Evolutionary conservation across 345 rosid species (phyloP).

Genomic region (Microthlaspi erraticum): DNA sequence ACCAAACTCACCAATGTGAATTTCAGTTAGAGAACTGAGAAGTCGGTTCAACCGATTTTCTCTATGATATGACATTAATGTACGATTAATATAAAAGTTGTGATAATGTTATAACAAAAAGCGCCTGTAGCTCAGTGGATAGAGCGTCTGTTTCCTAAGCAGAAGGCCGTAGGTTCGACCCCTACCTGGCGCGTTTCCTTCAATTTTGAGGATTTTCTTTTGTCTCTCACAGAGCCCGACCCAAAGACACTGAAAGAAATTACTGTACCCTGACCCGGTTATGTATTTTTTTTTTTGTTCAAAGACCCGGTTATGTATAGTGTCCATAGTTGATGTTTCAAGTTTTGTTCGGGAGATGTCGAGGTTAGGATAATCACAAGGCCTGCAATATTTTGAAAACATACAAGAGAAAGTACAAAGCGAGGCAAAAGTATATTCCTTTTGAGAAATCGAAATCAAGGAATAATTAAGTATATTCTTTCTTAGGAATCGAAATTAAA

Average conservation of each 20-base stretch:
- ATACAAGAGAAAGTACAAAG: neutral
- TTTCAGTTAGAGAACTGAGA: slow-evolving; percentile 38
- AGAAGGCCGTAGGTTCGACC: slow-evolving; percentile 96
- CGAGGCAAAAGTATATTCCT: neutral
- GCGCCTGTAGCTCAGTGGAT: slow-evolving; percentile 99
- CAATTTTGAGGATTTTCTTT: neutral
- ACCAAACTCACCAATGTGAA: slow-evolving; percentile 46
- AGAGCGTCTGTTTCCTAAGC: slow-evolving; percentile 99
- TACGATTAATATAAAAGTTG: too few relatives aligned
- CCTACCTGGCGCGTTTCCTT: slow-evolving; percentile 73
- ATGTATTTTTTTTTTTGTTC: too few relatives aligned
- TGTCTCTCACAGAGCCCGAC: neutral
- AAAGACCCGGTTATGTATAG: too few relatives aligned
- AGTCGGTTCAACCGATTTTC: slow-evolving; percentile 40
- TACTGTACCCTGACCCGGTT: neutral
- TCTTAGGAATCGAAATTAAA: neutral
- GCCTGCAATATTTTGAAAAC: neutral
- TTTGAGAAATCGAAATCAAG: too few relatives aligned
- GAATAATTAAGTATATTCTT: neutral
- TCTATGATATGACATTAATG: neutral
- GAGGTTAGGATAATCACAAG: too few relatives aligned
- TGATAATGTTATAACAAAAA: too few relatives aligned
- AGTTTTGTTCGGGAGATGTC: too few relatives aligned
- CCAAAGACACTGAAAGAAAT: neutral
- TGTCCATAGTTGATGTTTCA: too few relatives aligned